Percentiles rank a stretch among this genome's conserved stretches.
Conservation (phyloP, 2,329 filamentous ascomycete genomes). For the Pyricularia sp. region DNA sequence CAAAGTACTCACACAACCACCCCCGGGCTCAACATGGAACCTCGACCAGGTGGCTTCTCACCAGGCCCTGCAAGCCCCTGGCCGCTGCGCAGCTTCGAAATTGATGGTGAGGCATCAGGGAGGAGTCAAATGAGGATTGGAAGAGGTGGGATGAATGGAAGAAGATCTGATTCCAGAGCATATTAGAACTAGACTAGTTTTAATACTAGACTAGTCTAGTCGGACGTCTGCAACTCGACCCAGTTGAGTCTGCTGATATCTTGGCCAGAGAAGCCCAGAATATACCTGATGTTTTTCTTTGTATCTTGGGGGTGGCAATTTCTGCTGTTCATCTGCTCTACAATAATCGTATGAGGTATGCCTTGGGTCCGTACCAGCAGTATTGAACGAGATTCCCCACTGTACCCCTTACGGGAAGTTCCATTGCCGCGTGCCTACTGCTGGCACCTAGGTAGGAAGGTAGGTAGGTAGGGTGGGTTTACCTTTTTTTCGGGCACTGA, state of each 20-base stretch:
- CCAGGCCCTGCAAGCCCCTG: neutral
- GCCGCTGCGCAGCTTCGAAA: neutral
- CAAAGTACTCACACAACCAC: neutral
- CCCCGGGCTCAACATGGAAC: neutral
- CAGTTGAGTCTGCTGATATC: neutral
- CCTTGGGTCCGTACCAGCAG: too few relatives aligned
- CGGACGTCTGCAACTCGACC: neutral
- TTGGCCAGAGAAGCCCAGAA: neutral
- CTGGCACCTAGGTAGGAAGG: too few relatives aligned
- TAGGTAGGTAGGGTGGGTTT: too few relatives aligned
- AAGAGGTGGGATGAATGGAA: neutral
- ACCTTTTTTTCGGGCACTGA: neutral
- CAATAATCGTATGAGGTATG: too few relatives aligned
- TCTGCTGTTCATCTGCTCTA: too few relatives aligned
- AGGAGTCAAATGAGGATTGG: neutral
- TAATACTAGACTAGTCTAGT: neutral
- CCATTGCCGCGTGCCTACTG: too few relatives aligned
- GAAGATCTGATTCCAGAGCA: neutral
- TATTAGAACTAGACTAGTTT: neutral
- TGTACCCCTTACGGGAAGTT: too few relatives aligned
- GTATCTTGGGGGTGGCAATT: too few relatives aligned
- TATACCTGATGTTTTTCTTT: neutral
- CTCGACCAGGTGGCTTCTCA: neutral
- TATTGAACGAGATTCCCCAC: too few relatives aligned
- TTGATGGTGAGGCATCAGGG: neutral